These are phyloP conservation scores for Paramecium biaurelia DNA, from an alignment of 73 alveolate species.

Conservation along the genomic window DNA sequence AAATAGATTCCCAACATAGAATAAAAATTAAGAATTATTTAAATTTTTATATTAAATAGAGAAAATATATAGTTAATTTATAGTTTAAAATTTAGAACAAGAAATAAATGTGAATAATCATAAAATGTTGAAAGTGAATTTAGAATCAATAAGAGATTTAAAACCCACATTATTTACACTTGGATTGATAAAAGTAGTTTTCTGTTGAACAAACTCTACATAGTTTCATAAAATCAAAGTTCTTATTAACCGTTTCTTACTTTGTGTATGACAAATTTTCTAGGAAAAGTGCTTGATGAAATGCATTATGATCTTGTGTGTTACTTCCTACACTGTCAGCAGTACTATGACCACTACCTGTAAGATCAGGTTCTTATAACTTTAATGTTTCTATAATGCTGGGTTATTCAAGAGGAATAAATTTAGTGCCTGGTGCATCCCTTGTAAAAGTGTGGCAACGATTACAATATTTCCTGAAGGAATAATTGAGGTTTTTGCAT, in stretches of 20 bases:
- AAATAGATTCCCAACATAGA: not conserved
- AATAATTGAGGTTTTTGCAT: constrained; percentile 82
- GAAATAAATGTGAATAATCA: not conserved
- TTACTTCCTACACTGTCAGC: not conserved
- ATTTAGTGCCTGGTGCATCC: constrained; percentile 7
- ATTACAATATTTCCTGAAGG: constrained; percentile 83
- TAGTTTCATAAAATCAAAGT: not conserved
- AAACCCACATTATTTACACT: constrained; percentile 5
- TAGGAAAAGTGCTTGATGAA: not conserved
- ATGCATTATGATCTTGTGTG: not conserved
- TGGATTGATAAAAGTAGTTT: not conserved
- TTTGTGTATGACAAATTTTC: not conserved
- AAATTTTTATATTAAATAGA: not conserved
- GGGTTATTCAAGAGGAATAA: not conserved
- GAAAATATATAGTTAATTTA: not conserved
- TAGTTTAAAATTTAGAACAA: not conserved
- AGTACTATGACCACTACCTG: constrained; percentile 6
- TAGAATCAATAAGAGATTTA: not conserved
- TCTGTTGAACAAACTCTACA: not conserved
- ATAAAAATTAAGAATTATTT: not conserved
- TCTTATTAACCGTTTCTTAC: not conserved
- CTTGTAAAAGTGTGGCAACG: constrained; percentile 70
- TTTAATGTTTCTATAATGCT: not conserved
- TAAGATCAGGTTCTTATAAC: not conserved
- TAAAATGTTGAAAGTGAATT: not conserved